A percentile compares a stretch with the other conserved stretches of the same genome.
These are phyloP conservation scores for Scheffersomyces cryptocercus DNA, from an alignment of 1,139 yeast genomes.

Conservation along the genomic window DNA sequence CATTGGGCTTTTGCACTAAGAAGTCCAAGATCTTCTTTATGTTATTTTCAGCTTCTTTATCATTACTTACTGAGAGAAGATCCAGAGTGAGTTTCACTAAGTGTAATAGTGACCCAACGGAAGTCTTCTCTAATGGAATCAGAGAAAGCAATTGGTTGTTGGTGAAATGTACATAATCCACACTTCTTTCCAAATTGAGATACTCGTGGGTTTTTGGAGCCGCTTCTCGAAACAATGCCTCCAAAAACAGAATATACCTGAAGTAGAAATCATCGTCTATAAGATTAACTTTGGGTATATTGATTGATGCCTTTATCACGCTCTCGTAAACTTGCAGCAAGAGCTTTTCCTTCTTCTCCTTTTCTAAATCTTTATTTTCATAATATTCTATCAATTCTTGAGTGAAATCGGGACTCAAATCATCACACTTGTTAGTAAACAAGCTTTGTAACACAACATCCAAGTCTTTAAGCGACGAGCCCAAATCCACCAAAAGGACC, in stretches of 20 bases:
- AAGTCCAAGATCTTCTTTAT: constrained; percentile 1
- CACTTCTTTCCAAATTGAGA: constrained; percentile 28
- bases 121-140: constrained; percentile 8
- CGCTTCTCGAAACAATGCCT: constrained; percentile 25
- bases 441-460: constrained; percentile 12
- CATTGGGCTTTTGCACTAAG: constrained; percentile 6
- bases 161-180: constrained; percentile 15
- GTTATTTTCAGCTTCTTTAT: constrained; percentile 7
- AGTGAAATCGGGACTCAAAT: constrained; percentile 21
- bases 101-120: constrained; percentile 13
- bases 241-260: constrained; percentile 27
- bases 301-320: constrained; percentile 6
- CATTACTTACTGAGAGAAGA: constrained; percentile 20
- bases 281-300: neutral
- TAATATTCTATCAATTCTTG: constrained; percentile 22
- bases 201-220: constrained; percentile 41
- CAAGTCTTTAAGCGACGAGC: constrained; percentile 15
- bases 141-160: constrained; percentile 8
- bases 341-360: neutral
- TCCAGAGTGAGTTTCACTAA: constrained; percentile 27
- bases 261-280: constrained; percentile 24
- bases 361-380: constrained; percentile 12
- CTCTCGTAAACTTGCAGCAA: constrained; percentile 24
- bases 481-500: constrained; percentile 27
- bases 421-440: constrained; percentile 9